Evolutionary conservation across 371 early-diverging fungal species (phyloP).

Genomic region (Rhizopus stolonifer): DNA sequence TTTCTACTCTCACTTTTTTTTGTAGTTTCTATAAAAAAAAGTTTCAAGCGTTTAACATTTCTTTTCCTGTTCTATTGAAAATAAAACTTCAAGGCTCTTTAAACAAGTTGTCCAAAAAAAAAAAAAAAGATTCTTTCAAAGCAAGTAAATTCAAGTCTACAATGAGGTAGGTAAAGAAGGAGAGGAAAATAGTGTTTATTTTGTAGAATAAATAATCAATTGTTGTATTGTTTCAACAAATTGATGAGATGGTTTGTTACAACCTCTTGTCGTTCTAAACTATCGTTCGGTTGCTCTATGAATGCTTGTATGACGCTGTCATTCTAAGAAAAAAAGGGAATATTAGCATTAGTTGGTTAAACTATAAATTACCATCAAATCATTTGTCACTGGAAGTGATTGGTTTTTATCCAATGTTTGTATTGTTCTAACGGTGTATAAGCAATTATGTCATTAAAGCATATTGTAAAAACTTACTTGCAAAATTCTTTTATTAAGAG

Average conservation of each 20-base stretch:
- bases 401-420: conserved; percentile 9
- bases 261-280: conserved; percentile 1
- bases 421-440: conserved; percentile 11
- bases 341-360: neutral
- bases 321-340: too few species aligned
- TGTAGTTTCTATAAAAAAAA: too few species aligned
- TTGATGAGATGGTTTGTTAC: conserved; percentile 9
- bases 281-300: neutral
- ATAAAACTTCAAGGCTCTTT: too few species aligned
- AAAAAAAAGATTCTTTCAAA: too few species aligned
- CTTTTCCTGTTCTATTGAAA: too few species aligned
- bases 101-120: too few species aligned
- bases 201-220: neutral
- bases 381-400: conserved; percentile 13
- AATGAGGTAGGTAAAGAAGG: too few species aligned
- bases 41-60: too few species aligned
- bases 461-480: conserved; percentile 15
- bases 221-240: conserved; percentile 12
- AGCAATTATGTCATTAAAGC: neutral
- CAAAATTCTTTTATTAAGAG: conserved; percentile 19
- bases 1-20: neutral
- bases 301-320: conserved; percentile 20
- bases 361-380: conserved; percentile 7
- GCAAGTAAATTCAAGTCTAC: too few species aligned
- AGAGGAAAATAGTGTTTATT: too few species aligned